A percentile compares a stretch with the other conserved stretches of the same genome.
Evolutionary conservation across 768 basidiomycete genomes (phyloP).

Genomic region (Botryobasidium botryosum): DNA sequence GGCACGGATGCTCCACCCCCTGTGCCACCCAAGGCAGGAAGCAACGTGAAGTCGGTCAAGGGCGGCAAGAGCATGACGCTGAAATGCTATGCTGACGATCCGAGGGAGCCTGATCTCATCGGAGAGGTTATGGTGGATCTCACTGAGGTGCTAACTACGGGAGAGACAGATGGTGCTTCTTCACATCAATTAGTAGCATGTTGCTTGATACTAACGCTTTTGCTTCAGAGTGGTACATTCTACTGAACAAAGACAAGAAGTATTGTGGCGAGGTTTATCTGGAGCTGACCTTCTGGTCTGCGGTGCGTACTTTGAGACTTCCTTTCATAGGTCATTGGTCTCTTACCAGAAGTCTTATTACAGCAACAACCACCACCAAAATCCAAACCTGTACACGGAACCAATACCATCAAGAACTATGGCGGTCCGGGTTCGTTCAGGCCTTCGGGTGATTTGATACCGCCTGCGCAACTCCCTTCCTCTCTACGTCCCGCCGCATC

Average conservation of each 20-base stretch:
- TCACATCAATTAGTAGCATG: not conserved
- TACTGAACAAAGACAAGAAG: constrained; percentile 68
- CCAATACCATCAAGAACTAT: constrained; percentile 42
- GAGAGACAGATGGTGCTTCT: constrained; percentile 83
- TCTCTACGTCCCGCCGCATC: not conserved
- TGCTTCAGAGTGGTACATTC: constrained; percentile 76
- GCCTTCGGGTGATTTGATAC: constrained; percentile 26
- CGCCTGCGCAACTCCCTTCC: not conserved
- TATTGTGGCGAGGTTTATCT: constrained; percentile 93
- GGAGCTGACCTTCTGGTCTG: constrained; percentile 94
- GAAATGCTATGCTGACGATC: constrained; percentile 87
- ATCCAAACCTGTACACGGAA: constrained; percentile 33
- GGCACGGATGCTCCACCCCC: constrained; percentile 39
- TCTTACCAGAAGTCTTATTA: not conserved
- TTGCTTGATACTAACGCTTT: constrained; percentile 10
- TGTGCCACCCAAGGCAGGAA: constrained; percentile 25
- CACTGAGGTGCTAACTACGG: constrained; percentile 78
- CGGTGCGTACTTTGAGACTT: constrained; percentile 32
- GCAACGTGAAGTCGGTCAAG: constrained; percentile 26
- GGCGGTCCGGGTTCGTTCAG: constrained; percentile 65
- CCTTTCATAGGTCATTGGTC: not conserved
- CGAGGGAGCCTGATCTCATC: constrained; percentile 88
- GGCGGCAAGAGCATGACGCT: constrained; percentile 63
- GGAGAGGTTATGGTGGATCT: constrained; percentile 83
- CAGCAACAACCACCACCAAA: constrained; percentile 71